A percentile compares a stretch with the other conserved stretches of the same genome.
These are phyloP conservation scores for Alternaria ventricosa DNA, from an alignment of 2,329 filamentous ascomycete genomes.

Conservation along the genomic window DNA sequence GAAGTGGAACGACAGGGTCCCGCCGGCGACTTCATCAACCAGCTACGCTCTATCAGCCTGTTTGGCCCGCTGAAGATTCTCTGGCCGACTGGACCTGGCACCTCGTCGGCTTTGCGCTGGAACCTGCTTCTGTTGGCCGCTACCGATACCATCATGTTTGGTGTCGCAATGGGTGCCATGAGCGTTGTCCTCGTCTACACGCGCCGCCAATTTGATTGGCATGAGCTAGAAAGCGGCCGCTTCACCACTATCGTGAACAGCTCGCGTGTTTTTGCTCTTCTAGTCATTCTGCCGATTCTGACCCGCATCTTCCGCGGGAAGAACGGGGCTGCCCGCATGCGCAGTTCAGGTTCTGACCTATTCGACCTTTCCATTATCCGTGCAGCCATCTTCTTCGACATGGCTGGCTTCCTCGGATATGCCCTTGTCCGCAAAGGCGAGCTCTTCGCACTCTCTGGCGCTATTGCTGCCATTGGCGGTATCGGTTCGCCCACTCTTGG, in stretches of 20 bases:
- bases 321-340: conserved; percentile 45
- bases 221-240: conserved; percentile 76
- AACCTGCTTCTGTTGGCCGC: conserved; percentile 84
- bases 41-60: conserved; percentile 64
- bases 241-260: conserved; percentile 83
- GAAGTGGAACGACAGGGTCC: conserved; percentile 47
- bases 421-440: conserved; percentile 66
- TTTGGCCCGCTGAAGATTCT: conserved; percentile 80
- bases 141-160: conserved; percentile 82
- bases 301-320: conserved; percentile 76
- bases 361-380: conserved; percentile 82
- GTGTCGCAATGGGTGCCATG: conserved; percentile 79
- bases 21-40: conserved; percentile 53
- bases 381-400: conserved; percentile 75
- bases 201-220: conserved; percentile 81
- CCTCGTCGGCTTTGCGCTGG: conserved; percentile 66
- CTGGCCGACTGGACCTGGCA: conserved; percentile 72
- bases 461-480: conserved; percentile 78
- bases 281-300: conserved; percentile 76
- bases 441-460: conserved; percentile 74
- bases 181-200: conserved; percentile 86
- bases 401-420: conserved; percentile 78
- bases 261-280: conserved; percentile 75
- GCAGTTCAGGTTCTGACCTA: conserved; percentile 69
- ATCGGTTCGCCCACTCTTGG: conserved; percentile 86